Evolutionary conservation across 2,329 filamentous ascomycete species (phyloP).

Genomic region (Phialocephala subalpina): DNA sequence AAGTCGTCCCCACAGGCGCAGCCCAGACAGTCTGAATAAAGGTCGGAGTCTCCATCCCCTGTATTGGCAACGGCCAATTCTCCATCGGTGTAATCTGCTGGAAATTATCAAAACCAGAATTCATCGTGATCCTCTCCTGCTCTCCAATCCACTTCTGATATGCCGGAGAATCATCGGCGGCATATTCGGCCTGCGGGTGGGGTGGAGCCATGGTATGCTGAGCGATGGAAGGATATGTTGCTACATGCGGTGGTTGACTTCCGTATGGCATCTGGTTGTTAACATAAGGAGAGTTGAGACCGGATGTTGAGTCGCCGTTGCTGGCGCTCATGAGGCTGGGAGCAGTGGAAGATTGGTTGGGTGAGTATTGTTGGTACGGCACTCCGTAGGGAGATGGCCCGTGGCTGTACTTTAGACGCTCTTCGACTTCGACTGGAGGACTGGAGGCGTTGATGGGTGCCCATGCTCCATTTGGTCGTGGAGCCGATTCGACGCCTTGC

Average conservation of each 20-base stretch:
- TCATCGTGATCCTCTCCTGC: constrained; percentile 31
- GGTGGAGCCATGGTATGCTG: constrained; percentile 29
- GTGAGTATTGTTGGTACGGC: constrained; percentile 35
- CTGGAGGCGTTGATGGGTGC: constrained; percentile 39
- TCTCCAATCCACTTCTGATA: constrained; percentile 29
- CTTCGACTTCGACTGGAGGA: constrained; percentile 35
- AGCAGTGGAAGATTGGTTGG: constrained; percentile 34
- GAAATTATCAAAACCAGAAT: constrained; percentile 33
- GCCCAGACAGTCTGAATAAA: constrained; percentile 20
- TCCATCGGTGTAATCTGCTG: constrained; percentile 24
- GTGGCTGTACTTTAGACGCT: constrained; percentile 34
- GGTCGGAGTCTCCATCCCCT: constrained; percentile 10
- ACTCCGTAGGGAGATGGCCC: constrained; percentile 32
- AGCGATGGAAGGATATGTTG: constrained; percentile 26
- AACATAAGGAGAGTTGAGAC: constrained; percentile 38
- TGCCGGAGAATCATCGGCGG: constrained; percentile 5
- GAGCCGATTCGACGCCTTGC: constrained; percentile 41
- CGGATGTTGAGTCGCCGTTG: constrained; percentile 38
- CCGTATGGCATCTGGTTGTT: constrained; percentile 24
- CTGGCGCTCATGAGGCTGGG: constrained; percentile 37
- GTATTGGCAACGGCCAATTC: neutral
- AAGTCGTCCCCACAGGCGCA: constrained; percentile 5
- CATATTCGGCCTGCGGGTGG: constrained; percentile 11
- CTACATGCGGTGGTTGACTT: neutral
- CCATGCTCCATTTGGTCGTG: constrained; percentile 38